Base-by-base conservation (phyloP, 768 basidiomycete genomes). In the Boletus sensibilis region DNA sequence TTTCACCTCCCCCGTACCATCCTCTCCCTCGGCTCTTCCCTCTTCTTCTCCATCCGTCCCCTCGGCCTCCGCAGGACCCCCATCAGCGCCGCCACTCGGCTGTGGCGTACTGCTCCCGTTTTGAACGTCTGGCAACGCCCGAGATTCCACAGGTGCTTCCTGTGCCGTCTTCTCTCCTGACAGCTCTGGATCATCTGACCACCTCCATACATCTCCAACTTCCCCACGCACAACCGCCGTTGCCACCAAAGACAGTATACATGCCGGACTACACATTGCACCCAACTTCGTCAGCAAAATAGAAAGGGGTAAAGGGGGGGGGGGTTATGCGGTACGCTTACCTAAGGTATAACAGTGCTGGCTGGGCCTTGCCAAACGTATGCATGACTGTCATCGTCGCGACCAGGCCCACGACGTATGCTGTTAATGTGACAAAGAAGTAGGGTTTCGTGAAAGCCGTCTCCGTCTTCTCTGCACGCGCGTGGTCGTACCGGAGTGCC, bases 291-390 rank as follows among this genome's bases (percentile, higher is more conserved):
- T 58, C 45, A 64, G 31, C 25, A 21, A 34, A 18, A 41, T 6
- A 31, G 9, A 18, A 18, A 21, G 10, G 3, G 23, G 16, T 9
- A 27, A 14, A 9, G 29, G 5, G 2, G 18, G 5, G n/a, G n/a
- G 37, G n/a, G 40, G n/a, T 55, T 23, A 48, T 48, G 37, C 31
- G 38, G n/a, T 29, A 31, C 39, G 16, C 82, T 66, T 63, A 89
- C 90, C 88, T 90, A 59, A 99, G 80, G 73, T 98, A 99, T 43
- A 99, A 76, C 52, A 99, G 74, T 2, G 96, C 96, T 1, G 96
- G 96, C 64, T 99, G 96, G 4, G 91, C 93, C 8, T 78, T 79
- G 33, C 78, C 76, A 62, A 84, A 87, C 39, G 73, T 66, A 66
- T 96, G 91, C 94, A 97, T 93, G 23, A 95, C 90, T 0, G 70